These are phyloP conservation scores for Yarrowia sp. DNA, from an alignment of 805 yeast genomes.

Conservation along the genomic window DNA sequence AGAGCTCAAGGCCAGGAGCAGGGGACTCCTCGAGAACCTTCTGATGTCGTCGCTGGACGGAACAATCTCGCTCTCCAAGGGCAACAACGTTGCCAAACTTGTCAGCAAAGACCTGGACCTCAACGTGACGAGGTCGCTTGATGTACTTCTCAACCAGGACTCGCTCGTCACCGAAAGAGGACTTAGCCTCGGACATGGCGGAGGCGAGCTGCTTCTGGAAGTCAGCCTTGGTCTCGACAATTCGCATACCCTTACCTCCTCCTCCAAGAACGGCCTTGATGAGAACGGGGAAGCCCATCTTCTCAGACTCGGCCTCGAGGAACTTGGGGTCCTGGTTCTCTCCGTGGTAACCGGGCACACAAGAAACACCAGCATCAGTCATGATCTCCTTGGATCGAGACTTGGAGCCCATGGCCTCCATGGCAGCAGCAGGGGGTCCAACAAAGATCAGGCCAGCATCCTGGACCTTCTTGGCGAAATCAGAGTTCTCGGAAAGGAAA, in stretches of 20 bases:
- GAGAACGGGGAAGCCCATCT: conserved; percentile 49
- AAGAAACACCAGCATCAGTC: conserved; percentile 37
- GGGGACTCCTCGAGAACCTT: conserved; percentile 56
- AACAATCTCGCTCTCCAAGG: conserved; percentile 55
- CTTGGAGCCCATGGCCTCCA: conserved; percentile 40
- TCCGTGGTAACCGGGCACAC: conserved; percentile 39
- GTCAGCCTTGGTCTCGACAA: conserved; percentile 47
- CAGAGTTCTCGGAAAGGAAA: conserved; percentile 47
- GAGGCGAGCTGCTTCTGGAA: conserved; percentile 49
- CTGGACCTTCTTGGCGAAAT: conserved; percentile 36
- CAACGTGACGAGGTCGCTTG: conserved; percentile 54
- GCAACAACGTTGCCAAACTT: conserved; percentile 54
- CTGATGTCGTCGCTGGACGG: conserved; percentile 56
- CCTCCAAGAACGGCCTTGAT: conserved; percentile 59
- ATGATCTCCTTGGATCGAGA: conserved; percentile 37
- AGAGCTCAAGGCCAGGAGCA: conserved; percentile 49
- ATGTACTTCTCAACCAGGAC: conserved; percentile 55
- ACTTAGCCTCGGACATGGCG: conserved; percentile 53
- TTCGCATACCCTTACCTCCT: conserved; percentile 57
- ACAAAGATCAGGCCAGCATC: conserved; percentile 38
- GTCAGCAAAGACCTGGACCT: conserved; percentile 56
- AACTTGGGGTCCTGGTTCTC: conserved; percentile 35
- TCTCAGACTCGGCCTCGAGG: conserved; percentile 33
- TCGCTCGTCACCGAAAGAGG: conserved; percentile 55
- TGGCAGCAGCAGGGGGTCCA: conserved; percentile 38